Conservation (phyloP, 2,329 filamentous ascomycete genomes). For the Stagonosporopsis tanaceti region DNA sequence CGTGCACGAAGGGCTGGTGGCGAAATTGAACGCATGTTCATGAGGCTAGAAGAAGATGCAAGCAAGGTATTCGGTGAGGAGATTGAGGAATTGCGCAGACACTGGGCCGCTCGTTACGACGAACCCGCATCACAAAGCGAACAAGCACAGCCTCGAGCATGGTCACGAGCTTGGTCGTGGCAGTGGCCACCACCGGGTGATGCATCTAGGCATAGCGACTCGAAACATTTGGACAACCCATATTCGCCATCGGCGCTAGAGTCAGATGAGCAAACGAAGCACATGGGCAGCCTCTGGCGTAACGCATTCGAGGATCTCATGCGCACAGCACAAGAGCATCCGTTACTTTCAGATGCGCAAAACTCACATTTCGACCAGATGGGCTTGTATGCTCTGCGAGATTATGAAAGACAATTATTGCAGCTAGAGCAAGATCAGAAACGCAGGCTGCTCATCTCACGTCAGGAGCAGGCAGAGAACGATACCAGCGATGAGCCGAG, state of each 20-base stretch:
- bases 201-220: conserved; percentile 4
- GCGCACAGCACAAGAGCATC: conserved; percentile 42
- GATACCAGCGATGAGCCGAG: conserved; percentile 37
- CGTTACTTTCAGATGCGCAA: conserved; percentile 12
- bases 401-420: conserved; percentile 7
- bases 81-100: conserved; percentile 13
- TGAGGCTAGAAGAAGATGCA: conserved; percentile 16
- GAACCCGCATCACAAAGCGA: neutral
- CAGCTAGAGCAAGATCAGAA: conserved; percentile 10
- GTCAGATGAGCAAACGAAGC: conserved; percentile 50
- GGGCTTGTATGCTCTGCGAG: conserved; percentile 10
- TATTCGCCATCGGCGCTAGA: conserved; percentile 66
- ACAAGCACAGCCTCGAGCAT: conserved; percentile 9
- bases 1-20: conserved; percentile 12
- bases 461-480: neutral
- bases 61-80: conserved; percentile 12
- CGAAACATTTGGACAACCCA: conserved; percentile 11
- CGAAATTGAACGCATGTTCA: conserved; percentile 15
- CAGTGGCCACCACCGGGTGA: conserved; percentile 31
- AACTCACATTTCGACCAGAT: conserved; percentile 25
- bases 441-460: neutral
- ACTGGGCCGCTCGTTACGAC: conserved; percentile 15
- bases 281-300: conserved; percentile 58
- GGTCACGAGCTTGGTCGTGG: conserved; percentile 28
- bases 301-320: conserved; percentile 68